Conservation (phyloP, 306 rosid genomes). For the Biancaea sappan region DNA sequence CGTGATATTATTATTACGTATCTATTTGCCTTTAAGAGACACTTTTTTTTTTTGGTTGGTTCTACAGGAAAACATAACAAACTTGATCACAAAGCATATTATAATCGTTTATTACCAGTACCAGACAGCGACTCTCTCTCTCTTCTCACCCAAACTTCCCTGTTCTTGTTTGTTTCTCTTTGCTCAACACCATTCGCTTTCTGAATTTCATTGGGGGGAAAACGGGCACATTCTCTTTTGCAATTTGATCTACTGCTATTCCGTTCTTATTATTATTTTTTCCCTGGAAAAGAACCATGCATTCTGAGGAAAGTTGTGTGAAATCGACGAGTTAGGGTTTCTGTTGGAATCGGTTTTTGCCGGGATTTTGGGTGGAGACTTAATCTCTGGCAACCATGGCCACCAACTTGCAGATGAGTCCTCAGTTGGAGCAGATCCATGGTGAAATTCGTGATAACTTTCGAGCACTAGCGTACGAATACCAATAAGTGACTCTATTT, state of each 20-base stretch:
- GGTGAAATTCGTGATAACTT: constrained; percentile 77
- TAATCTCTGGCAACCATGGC: constrained; percentile 57
- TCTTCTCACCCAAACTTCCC: neutral
- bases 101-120: neutral
- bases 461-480: constrained; percentile 70
- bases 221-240: neutral
- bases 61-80: no score
- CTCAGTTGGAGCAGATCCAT: constrained; percentile 90
- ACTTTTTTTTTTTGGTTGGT: no score
- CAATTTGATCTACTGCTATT: neutral
- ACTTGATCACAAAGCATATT: neutral
- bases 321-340: constrained; percentile 32
- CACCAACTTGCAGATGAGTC: constrained; percentile 63
- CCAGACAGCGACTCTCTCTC: constrained; percentile 5
- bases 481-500: neutral
- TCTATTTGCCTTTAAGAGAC: neutral
- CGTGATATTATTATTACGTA: neutral
- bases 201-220: neutral
- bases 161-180: constrained; percentile 3
- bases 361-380: constrained; percentile 20
- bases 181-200: neutral
- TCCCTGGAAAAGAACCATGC: neutral
- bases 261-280: neutral
- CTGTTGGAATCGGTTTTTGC: constrained; percentile 24
- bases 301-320: neutral